Evolutionary conservation across 768 basidiomycete species (phyloP), one percentile per base, ranked within the genome.

Genomic region (Lactarius sp.): DNA sequence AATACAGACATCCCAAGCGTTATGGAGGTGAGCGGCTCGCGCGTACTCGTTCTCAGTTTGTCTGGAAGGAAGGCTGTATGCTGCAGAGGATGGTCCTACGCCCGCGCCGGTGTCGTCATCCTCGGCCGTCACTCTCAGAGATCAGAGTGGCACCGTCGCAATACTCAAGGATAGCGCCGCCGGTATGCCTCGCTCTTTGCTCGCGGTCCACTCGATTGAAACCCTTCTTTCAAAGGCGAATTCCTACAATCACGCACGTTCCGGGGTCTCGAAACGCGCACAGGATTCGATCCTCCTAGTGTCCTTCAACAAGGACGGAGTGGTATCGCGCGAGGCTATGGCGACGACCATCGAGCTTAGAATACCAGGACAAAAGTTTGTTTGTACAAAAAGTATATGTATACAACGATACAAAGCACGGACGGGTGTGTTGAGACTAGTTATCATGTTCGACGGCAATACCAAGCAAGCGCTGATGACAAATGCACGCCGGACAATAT

Each of bases 241-340:
- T 94, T 89, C 75, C 76, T 97, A 18, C 84, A 87, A 34, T 76
- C 77, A 16, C 83, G 94, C 52, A 84, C 83, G 0, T 98, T 88
- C 75, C 83, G 81, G 49, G 96, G 96, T 1, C 77, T 98, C 31
- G 95, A 98, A 62, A 75, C 83, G 22, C 80, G 89, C 9, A 69
- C 87, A 12, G 93, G 92, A 0, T 78, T 90, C 72, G 92, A 96
- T 70, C 81, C 79, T 1, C 94, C 95, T 0, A 83, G 88, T 65
- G 73, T 87, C 46, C 73, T 98, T 62, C 92, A 97, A 75, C 90
- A 96, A 73, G 96, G 96, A 0, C 77, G 94, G 52, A 90, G 83
- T 68, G 96, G 96, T 6, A 88, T 96, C 52, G 94, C 96, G 44
- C 82, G 88, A 65, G 92, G 90, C 10, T 98, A 98, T 72, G 81